phyloP scores from a whole-genome alignment of 2,329 filamentous ascomycete species.

The Dactylonectria estremocensis region DNA sequence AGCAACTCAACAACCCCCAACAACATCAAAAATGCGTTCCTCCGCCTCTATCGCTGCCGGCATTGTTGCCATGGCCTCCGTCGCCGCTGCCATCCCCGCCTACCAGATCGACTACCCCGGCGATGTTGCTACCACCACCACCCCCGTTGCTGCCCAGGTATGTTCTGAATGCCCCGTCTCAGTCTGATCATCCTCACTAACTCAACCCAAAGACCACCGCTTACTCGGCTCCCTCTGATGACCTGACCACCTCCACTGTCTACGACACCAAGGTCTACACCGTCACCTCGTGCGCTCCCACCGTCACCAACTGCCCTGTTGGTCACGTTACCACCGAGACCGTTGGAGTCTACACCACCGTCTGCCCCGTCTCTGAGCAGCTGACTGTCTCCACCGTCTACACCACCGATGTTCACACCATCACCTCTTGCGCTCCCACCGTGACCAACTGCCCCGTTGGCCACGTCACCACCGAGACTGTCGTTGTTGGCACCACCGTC shows the following conservation, averaged over 20 bases:
- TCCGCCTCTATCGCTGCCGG: slow-evolving; percentile 17
- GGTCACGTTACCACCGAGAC: slow-evolving; percentile 44
- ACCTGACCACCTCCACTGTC: slow-evolving; percentile 25
- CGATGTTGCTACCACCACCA: slow-evolving; percentile 31
- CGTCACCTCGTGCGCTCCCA: slow-evolving; percentile 38
- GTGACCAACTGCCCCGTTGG: slow-evolving; percentile 18
- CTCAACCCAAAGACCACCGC: neutral
- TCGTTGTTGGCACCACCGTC: slow-evolving; percentile 23
- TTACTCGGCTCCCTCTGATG: slow-evolving; percentile 34
- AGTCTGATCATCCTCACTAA: neutral
- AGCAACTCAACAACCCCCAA: slow-evolving; percentile 3
- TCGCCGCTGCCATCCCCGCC: slow-evolving; percentile 19
- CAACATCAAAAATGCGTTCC: slow-evolving; percentile 20
- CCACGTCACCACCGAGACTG: slow-evolving; percentile 7
- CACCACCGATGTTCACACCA: slow-evolving; percentile 34
- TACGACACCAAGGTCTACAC: slow-evolving; percentile 45
- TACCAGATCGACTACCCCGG: neutral
- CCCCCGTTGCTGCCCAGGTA: slow-evolving; percentile 41
- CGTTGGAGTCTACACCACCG: slow-evolving; percentile 41
- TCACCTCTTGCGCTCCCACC: slow-evolving; percentile 30
- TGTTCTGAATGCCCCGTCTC: neutral
- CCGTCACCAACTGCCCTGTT: slow-evolving; percentile 37
- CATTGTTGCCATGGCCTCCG: slow-evolving; percentile 7
- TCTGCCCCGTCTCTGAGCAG: slow-evolving; percentile 40
- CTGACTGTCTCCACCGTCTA: slow-evolving; percentile 32